Conservation (phyloP, 352 stramenopile genomes). For the Pythium monospermum region DNA sequence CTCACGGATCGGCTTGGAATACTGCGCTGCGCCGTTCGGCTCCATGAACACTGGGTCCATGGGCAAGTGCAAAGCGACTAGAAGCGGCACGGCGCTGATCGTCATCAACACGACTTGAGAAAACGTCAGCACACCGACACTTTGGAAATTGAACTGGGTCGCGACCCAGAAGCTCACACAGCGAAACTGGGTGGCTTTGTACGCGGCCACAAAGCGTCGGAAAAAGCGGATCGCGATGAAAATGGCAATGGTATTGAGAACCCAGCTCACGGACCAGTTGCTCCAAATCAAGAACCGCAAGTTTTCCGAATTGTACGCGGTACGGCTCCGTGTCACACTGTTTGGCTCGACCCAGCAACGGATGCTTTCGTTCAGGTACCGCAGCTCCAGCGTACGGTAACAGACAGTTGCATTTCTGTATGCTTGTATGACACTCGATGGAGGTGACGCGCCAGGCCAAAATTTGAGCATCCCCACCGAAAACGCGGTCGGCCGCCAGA, state of each 20-base stretch:
- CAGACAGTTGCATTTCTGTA: conserved; percentile 27
- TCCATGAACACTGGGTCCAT: conserved; percentile 27
- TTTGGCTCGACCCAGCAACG: conserved; percentile 35
- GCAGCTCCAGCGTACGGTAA: conserved; percentile 30
- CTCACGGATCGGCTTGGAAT: conserved; percentile 24
- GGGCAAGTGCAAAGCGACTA: conserved; percentile 29
- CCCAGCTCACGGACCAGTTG: conserved; percentile 37
- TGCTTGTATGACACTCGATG: neutral
- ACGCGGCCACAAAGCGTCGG: conserved; percentile 20
- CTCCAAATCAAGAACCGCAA: conserved; percentile 32
- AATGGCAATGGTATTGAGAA: conserved; percentile 29
- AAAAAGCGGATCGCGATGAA: conserved; percentile 25
- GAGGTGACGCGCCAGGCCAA: conserved; percentile 10
- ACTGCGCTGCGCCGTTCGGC: conserved; percentile 1
- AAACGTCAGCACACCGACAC: conserved; percentile 28
- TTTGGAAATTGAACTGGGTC: conserved; percentile 32
- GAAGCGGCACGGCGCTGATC: conserved; percentile 23
- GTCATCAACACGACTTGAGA: conserved; percentile 26
- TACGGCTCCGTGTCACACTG: conserved; percentile 16
- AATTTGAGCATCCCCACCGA: conserved; percentile 22
- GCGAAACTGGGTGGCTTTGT: conserved; percentile 18
- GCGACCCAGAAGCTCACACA: conserved; percentile 28
- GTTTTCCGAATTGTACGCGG: conserved; percentile 20
- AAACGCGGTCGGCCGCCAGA: conserved; percentile 25
- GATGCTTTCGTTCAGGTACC: conserved; percentile 31